Evolutionary conservation across 495 filamentous ascomycete genomes (phyloP).

Genomic region (Sordaria brevicollis): DNA sequence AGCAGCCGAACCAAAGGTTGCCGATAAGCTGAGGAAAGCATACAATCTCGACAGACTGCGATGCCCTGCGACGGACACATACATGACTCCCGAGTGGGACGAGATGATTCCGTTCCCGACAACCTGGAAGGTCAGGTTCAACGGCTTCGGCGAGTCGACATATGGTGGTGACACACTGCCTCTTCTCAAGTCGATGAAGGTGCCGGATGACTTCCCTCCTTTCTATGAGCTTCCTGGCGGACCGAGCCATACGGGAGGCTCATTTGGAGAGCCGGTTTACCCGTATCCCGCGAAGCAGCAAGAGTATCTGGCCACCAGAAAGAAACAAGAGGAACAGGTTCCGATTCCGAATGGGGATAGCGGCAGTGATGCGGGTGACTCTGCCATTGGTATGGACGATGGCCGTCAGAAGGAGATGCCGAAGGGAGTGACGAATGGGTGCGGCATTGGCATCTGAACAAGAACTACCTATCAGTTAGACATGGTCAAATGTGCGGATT

Average conservation of each 20-base stretch:
- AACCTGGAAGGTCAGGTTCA: constrained; percentile 10
- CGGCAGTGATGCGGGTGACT: not conserved
- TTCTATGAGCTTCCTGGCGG: constrained; percentile 5
- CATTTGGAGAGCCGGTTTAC: not conserved
- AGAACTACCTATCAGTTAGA: not conserved
- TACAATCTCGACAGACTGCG: not conserved
- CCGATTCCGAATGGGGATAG: not conserved
- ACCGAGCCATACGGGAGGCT: not conserved
- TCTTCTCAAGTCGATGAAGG: not conserved
- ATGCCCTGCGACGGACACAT: constrained; percentile 3
- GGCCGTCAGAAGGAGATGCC: not conserved
- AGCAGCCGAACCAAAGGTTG: not conserved
- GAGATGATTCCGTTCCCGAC: constrained; percentile 12
- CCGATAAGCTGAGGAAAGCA: not conserved
- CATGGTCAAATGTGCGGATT: not conserved
- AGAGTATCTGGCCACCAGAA: not conserved
- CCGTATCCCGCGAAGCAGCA: not conserved
- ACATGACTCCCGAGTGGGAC: constrained; percentile 10
- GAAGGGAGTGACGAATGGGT: not conserved
- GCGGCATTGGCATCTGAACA: not conserved
- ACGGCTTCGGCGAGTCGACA: constrained; percentile 8
- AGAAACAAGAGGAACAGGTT: not conserved
- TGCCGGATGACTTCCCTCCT: constrained; percentile 1
- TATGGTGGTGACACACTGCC: not conserved
- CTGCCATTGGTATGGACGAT: not conserved